phyloP scores from a whole-genome alignment of 768 basidiomycete genomes.

The Calvatia gigantea region DNA sequence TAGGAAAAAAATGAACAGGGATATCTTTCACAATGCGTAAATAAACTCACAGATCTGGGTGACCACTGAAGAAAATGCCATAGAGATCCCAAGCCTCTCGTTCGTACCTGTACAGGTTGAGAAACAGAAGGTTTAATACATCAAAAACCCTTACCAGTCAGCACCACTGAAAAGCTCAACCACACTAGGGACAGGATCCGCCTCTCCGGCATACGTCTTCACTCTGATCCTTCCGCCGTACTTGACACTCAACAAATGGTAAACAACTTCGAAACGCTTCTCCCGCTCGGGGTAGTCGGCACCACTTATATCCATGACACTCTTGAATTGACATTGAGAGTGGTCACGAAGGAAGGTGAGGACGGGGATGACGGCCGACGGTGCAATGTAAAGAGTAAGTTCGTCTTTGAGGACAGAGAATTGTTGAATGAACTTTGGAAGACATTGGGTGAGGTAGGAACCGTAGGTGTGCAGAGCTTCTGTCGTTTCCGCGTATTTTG shows the following conservation, averaged over 20 bases:
- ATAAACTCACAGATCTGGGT: constrained; percentile 86
- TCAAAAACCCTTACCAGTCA: constrained; percentile 65
- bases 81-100: constrained; percentile 98
- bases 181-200: constrained; percentile 84
- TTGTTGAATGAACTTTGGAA: constrained; percentile 97
- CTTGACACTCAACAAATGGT: constrained; percentile 82
- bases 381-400: constrained; percentile 83
- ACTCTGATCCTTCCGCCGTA: constrained; percentile 87
- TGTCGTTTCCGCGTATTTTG: constrained; percentile 67
- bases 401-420: constrained; percentile 98
- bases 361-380: constrained; percentile 77
- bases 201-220: constrained; percentile 96
- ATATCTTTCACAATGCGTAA: background rate
- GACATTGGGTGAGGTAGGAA: constrained; percentile 87
- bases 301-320: constrained; percentile 89
- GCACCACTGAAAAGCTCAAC: constrained; percentile 82
- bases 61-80: constrained; percentile 93
- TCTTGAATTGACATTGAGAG: constrained; percentile 91
- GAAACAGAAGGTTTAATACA: background rate
- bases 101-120: constrained; percentile 67
- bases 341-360: constrained; percentile 94
- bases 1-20: constrained; percentile 15
- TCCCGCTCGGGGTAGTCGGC: constrained; percentile 93
- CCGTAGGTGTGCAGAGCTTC: constrained; percentile 87
- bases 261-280: constrained; percentile 95